A percentile compares a stretch with the other conserved stretches of the same genome.
These are phyloP conservation scores for Daucus carota DNA, from an alignment of 129 eudicot genomes.

Conservation along the genomic window DH1_v3.0 NC_030382.2:40639501-40640000, in stretches of 20 bases:
- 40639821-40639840: constrained; percentile 8
- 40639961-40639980: constrained; percentile 67
- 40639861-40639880: constrained; percentile 70
- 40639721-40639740: too few species aligned
- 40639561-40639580: background rate
- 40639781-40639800: background rate
- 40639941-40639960: constrained; percentile 78
- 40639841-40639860: constrained; percentile 82
- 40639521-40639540: background rate
- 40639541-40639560: background rate
- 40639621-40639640: background rate
- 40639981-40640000: constrained; percentile 35
- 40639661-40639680: background rate
- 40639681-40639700: background rate
- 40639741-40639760: background rate
- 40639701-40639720: too few species aligned
- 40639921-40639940: constrained; percentile 59
- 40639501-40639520: background rate
- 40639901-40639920: constrained; percentile 76
- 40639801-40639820: background rate
- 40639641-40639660: background rate
- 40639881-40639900: constrained; percentile 28
- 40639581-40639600: background rate
- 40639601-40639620: background rate
- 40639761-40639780: background rate